A percentile compares a stretch with the other conserved stretches of the same genome.
These are phyloP conservation scores for Tricholoma furcatifolium DNA, from an alignment of 768 basidiomycete genomes.

Conservation along the genomic window DNA sequence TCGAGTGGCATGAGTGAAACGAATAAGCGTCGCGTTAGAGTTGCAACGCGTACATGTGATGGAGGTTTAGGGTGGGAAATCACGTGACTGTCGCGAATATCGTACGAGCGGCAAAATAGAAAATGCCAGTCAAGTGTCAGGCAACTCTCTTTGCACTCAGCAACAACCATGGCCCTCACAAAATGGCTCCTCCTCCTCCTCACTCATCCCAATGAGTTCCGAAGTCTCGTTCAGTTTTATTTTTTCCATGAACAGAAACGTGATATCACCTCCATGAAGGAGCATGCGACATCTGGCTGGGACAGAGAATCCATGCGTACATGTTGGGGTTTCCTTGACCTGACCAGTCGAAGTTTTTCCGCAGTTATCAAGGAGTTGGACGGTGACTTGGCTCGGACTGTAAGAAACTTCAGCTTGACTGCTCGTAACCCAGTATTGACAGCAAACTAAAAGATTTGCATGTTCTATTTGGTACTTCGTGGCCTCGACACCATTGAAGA, in stretches of 20 bases:
- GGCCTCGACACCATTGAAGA: constrained; percentile 98
- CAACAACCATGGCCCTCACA: constrained; percentile 45
- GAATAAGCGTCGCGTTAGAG: background rate
- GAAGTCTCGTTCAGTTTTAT: constrained; percentile 78
- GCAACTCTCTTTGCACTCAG: constrained; percentile 10
- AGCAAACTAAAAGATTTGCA: constrained; percentile 61
- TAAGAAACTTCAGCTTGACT: constrained; percentile 41
- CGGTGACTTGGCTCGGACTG: constrained; percentile 89
- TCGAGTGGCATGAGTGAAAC: constrained; percentile 63
- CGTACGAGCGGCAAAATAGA: constrained; percentile 10
- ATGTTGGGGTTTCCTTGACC: constrained; percentile 89
- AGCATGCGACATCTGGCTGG: constrained; percentile 83
- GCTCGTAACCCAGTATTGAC: background rate
- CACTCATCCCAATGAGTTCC: constrained; percentile 83
- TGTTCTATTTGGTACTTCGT: constrained; percentile 93
- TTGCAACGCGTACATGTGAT: constrained; percentile 12
- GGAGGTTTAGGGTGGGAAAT: constrained; percentile 5
- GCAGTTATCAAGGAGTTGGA: constrained; percentile 96
- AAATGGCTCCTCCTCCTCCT: constrained; percentile 68
- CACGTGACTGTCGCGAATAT: constrained; percentile 16
- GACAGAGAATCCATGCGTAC: constrained; percentile 82
- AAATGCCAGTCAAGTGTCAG: constrained; percentile 5
- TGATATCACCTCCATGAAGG: constrained; percentile 73
- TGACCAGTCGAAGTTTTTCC: constrained; percentile 86
- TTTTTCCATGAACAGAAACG: constrained; percentile 80